A percentile compares a stretch with the other conserved stretches of the same genome.
Conservation (phyloP, 2,329 filamentous ascomycete species). For the Beauveria varroae region DNA sequence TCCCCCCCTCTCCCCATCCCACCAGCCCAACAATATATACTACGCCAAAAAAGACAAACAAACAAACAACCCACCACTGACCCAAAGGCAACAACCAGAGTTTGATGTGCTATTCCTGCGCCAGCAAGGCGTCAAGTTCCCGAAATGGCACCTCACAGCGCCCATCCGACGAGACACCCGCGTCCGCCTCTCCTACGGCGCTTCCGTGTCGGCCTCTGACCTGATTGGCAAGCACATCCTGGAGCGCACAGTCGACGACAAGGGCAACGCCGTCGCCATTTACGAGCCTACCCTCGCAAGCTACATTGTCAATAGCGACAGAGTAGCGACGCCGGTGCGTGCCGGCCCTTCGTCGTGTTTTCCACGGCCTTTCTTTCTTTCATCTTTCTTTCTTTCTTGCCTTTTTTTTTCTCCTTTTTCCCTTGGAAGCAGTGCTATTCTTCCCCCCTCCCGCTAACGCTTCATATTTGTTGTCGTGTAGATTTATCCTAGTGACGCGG, state of each 20-base stretch:
- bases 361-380: no score
- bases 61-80: no score
- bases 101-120: conserved; percentile 34
- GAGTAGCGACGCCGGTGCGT: conserved; percentile 60
- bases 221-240: conserved; percentile 58
- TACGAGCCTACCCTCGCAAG: conserved; percentile 63
- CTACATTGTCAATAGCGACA: conserved; percentile 60
- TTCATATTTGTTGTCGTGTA: neutral
- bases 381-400: no score
- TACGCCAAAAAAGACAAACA: no score
- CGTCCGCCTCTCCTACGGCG: conserved; percentile 36
- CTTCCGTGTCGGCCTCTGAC: conserved; percentile 40
- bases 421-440: no score
- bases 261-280: conserved; percentile 43
- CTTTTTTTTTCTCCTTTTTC: no score
- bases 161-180: conserved; percentile 25
- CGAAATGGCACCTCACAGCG: conserved; percentile 31
- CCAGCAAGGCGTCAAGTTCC: conserved; percentile 27
- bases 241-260: conserved; percentile 49
- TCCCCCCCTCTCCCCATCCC: no score
- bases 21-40: no score
- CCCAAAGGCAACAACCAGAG: conserved; percentile 19
- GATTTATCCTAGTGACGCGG: conserved; percentile 66
- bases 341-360: no score
- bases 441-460: neutral